Evolutionary conservation across 371 early-diverging fungal species (phyloP), one percentile per base, ranked within the genome.

Genomic region (Lichtheimia hyalospora): DNA sequence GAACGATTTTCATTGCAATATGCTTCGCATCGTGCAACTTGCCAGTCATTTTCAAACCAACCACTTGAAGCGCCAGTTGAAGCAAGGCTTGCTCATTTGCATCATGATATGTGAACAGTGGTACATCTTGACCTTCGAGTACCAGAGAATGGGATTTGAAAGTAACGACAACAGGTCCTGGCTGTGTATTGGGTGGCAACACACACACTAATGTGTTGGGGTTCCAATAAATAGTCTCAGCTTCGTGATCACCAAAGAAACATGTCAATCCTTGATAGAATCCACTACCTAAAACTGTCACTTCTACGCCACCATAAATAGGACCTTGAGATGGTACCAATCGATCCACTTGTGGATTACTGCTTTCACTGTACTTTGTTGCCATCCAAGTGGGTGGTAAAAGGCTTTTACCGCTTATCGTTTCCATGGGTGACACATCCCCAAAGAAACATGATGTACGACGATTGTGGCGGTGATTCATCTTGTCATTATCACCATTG

Each of bases 41-140:
- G 8, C 90, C 90, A 4, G 85, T 89, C 86, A 89, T 89, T 67
- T 89, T 82, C 62, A 94, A 70, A 3, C 92, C 92, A 5, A 92
- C 82, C 0, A 93, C 91, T 54, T 93, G 92, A 58, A 95, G 62
- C 2, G 92, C 91, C 34, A 95, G 74, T 57, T 91, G 92, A 68
- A 92, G 84, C 48, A 95, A 64, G 24, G 90, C 90, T 41, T 88
- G 83, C 51, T 95, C 94, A 25, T 88, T 80, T 57, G 90, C 85
- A 51, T 89, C 87, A 50, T 86, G 79, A 44, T 89, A 89, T 23
- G 79, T 83, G 42, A 89, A 85, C n/a, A 82, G 61, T 0, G 77
- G 76, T 1, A 83, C 80, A 43, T 83, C 81, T 18, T 83, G 79
- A 15, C 82, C 77, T 18, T 70, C 75, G 5, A 71, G 57, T 18